Percentiles rank a stretch among this genome's conserved stretches.
These are phyloP conservation scores for Corynespora cassiicola DNA, from an alignment of 2,329 filamentous ascomycete genomes.

Conservation along the genomic window DNA sequence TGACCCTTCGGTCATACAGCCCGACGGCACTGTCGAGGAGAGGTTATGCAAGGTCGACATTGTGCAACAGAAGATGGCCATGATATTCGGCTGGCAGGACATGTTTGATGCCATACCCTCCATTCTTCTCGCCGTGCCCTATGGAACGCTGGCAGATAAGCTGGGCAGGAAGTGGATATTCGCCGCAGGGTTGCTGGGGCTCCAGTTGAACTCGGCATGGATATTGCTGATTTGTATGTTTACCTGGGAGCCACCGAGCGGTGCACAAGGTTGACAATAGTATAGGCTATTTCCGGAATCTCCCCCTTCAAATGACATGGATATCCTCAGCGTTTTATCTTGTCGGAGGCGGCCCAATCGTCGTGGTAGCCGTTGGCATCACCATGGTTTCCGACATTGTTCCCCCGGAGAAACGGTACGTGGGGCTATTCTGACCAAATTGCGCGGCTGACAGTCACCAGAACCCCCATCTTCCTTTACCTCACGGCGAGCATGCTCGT, in stretches of 20 bases:
- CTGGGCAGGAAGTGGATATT: constrained; percentile 55
- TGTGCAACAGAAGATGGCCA: constrained; percentile 57
- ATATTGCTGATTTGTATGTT: constrained; percentile 39
- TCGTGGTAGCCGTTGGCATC: constrained; percentile 54
- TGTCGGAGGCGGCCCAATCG: constrained; percentile 56
- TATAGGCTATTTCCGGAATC: constrained; percentile 37
- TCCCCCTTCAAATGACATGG: constrained; percentile 58
- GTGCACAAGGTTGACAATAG: constrained; percentile 8
- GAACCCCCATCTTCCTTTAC: constrained; percentile 33
- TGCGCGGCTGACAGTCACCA: constrained; percentile 4
- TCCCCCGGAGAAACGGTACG: constrained; percentile 51
- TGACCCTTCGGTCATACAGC: constrained; percentile 52
- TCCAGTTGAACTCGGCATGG: constrained; percentile 43
- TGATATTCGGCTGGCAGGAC: constrained; percentile 58
- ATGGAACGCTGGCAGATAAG: constrained; percentile 57
- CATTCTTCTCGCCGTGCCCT: constrained; percentile 56
- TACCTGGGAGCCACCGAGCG: neutral
- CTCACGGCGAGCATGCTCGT: constrained; percentile 38
- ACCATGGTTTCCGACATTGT: constrained; percentile 61
- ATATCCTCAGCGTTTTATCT: constrained; percentile 53
- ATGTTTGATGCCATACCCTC: constrained; percentile 54
- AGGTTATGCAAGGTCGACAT: constrained; percentile 57
- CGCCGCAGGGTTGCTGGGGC: constrained; percentile 49
- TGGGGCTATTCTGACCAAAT: neutral
- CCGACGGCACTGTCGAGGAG: constrained; percentile 53